Base-by-base conservation (phyloP, 108 stramenopile species). In the Hondaea fermentalgiana region DNA sequence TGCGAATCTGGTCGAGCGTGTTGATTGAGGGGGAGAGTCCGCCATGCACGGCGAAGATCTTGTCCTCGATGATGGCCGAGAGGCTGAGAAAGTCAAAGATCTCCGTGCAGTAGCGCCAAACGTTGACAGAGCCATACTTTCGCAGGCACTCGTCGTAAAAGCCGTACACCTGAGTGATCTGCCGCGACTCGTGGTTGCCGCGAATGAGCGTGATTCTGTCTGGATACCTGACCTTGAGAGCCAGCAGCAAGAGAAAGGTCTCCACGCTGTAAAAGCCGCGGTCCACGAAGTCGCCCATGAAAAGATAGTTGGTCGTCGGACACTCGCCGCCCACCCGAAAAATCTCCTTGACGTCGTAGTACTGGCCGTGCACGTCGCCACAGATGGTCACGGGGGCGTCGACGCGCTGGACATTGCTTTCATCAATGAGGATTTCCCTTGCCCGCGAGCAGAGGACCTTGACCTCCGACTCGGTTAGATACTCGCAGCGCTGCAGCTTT, bases 321-420 rank as follows among this genome's bases (percentile, higher is more conserved):
- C 97, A 98, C 87, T 97, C 97, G 42, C 99, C 99, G 4, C 99
- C 99, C 0, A 98, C 98, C 89, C 98, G 97, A 94, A 99, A 98
- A 55, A 99, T 95, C 21, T 95, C 98, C 60, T 99, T 94, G 44
- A 99, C 91, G 93, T 99, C 99, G 91, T 99, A 99, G 89, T 98
- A 99, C 92, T 99, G 99, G 28, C 99, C 99, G 92, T 99, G 99
- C 64, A 99, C 97, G 91, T 99, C 99, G 16, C 99, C 99, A 87
- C 97, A 98, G 83, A 99, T 98, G 58, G 99, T 99, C n/a, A 99
- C 99, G 0, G 98, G 99, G 23, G 98, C 97, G 91, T 97, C 97
- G 28, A 99, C 98, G 29, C 96, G 92, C 93, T 99, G 99, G 17
- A 99, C 99, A 90, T 99, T 99, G 88, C 93, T 94, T 92, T 99